Percentiles rank a stretch among this genome's conserved stretches.
phyloP scores from a whole-genome alignment of 2,329 filamentous ascomycete species.

The Chaetomiaceae sp. region DNA sequence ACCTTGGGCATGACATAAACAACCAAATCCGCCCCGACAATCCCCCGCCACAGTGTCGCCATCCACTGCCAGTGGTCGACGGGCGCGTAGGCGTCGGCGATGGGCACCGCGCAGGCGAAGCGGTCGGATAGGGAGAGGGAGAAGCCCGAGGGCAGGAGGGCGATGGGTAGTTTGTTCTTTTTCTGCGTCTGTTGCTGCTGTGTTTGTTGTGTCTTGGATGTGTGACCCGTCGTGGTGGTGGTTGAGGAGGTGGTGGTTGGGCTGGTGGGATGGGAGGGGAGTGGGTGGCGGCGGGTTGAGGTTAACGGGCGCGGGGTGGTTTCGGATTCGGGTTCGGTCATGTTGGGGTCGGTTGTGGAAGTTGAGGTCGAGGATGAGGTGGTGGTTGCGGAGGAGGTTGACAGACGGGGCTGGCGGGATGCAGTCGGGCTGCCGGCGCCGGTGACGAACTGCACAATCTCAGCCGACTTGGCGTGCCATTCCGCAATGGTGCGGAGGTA shows the following conservation, averaged over 20 bases:
- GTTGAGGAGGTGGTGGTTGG: neutral
- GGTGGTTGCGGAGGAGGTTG: constrained; percentile 2
- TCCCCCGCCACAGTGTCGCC: constrained; percentile 86
- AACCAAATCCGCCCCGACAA: constrained; percentile 74
- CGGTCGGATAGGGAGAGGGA: constrained; percentile 73
- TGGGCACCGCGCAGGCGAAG: constrained; percentile 69
- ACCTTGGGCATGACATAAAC: constrained; percentile 52
- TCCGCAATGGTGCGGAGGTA: constrained; percentile 65
- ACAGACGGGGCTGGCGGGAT: neutral
- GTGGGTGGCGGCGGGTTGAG: neutral
- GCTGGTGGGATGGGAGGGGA: neutral
- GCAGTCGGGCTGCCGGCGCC: constrained; percentile 20
- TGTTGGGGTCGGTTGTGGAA: neutral
- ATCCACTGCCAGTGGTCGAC: constrained; percentile 98
- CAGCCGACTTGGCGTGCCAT: constrained; percentile 72
- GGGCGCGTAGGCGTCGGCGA: constrained; percentile 70
- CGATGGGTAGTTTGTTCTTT: constrained; percentile 54
- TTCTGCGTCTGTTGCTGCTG: neutral
- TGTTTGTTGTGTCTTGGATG: neutral
- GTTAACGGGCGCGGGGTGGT: neutral
- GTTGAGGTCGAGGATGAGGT: neutral
- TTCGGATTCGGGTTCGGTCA: neutral
- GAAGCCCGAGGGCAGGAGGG: constrained; percentile 72
- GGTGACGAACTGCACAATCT: constrained; percentile 57
- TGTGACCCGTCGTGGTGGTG: neutral